Evolutionary conservation across 2,329 filamentous ascomycete species (phyloP), one percentile per base, ranked within the genome.

Genomic region (Calonectria pteridis): DNA sequence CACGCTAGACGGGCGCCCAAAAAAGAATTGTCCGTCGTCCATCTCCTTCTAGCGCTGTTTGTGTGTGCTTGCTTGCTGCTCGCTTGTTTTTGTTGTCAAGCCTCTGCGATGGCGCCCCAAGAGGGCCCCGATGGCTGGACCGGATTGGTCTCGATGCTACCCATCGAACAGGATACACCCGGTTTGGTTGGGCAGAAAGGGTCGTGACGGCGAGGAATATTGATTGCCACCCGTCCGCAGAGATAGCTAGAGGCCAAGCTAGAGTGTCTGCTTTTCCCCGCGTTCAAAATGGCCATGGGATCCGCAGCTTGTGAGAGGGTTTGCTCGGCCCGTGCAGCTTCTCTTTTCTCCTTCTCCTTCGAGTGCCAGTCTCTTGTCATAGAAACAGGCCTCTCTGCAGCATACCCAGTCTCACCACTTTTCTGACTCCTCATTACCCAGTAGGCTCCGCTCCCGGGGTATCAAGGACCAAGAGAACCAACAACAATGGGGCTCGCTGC

Each of bases 401-500:
- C 33, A 28, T 53, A 43, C 7, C 31, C 31, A 5, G n/a, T 11
- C 14, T 28, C 37, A 29, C 31, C 40, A 43, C 26, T 29, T n/a
- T 7, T 35, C 28, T 26, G 3, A 3, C 20, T 33, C 20, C 31
- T n/a, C 18, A 6, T 13, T 16, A 4, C 31, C 29, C 29, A n/a
- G 37, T 26, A 64, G 55, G 14, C 53, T 26, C 49, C 18, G 58
- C 46, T 43, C 29, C 26, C 68, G 6, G 53, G 28, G n/a, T n/a
- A n/a, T n/a, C n/a, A n/a, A n/a, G n/a, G 35, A 59, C 35, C 35
- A 18, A 26, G 23, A 16, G 33, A 55, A 28, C 46, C 43, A 46
- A 58, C 51, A 18, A 16, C 6, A 13, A 79, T 79, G 77, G 29
- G 64, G 13, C 40, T 14, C 11, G 29, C 51, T 58, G 23, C 63